Evolutionary conservation across 2,329 filamentous ascomycete species (phyloP).

Genomic region (Sarocladiaceae sp.): DNA sequence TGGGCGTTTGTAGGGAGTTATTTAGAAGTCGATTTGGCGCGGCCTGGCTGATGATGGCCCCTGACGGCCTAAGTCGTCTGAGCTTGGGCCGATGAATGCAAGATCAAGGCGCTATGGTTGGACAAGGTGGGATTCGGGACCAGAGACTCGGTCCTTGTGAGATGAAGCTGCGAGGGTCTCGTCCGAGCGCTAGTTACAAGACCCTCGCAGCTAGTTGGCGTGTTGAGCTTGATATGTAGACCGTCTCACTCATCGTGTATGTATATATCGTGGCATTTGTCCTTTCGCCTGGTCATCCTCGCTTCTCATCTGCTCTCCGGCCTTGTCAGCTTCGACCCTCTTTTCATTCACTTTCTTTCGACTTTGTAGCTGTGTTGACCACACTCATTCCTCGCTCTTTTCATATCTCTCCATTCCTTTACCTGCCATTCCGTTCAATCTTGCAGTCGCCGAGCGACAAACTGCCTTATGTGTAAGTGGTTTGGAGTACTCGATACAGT

Average conservation of each 20-base stretch:
- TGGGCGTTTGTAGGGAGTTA: too few species aligned
- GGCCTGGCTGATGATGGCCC: too few species aligned
- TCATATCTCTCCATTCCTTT: background rate
- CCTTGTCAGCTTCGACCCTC: background rate
- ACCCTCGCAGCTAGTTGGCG: too few species aligned
- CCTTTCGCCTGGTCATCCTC: background rate
- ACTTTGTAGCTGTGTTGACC: background rate
- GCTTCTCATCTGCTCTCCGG: background rate
- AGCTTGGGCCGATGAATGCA: background rate
- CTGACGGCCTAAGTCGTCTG: background rate
- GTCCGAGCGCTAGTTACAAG: too few species aligned
- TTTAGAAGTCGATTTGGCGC: too few species aligned
- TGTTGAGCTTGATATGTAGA: too few species aligned
- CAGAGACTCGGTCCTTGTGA: too few species aligned
- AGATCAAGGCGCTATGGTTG: background rate
- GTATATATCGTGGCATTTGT: background rate
- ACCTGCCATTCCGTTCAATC: background rate
- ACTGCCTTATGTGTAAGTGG: too few species aligned
- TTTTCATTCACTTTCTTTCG: background rate
- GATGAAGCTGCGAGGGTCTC: background rate
- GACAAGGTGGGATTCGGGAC: background rate
- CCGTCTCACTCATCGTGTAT: too few species aligned
- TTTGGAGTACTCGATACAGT: background rate
- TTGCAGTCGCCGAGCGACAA: background rate
- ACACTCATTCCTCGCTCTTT: slow-evolving; percentile 4